Evolutionary conservation across 352 stramenopile species (phyloP).

Genomic region (Elongisporangium prolatum): DNA sequence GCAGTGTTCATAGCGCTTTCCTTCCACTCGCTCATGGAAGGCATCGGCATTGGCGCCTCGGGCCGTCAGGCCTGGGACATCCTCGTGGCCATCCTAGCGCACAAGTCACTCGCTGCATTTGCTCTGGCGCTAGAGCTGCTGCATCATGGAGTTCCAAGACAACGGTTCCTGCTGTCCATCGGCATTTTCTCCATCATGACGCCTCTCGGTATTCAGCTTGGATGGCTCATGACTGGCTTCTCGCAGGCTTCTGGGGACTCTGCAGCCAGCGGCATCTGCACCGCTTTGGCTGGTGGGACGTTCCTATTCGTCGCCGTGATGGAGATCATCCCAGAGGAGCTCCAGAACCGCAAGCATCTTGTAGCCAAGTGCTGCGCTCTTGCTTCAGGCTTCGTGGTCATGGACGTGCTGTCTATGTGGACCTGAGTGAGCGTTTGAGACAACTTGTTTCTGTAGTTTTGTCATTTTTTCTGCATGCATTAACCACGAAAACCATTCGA

Average conservation of each 20-base stretch:
- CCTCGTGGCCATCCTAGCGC: constrained; percentile 69
- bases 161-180: constrained; percentile 37
- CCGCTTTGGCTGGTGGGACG: constrained; percentile 70
- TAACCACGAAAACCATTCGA: background rate
- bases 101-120: constrained; percentile 80
- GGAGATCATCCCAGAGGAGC: constrained; percentile 80
- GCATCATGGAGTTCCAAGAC: constrained; percentile 43
- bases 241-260: constrained; percentile 36
- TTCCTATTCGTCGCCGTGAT: constrained; percentile 80
- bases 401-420: constrained; percentile 73
- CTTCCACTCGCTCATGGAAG: constrained; percentile 85
- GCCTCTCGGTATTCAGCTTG: constrained; percentile 59
- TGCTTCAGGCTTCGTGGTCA: constrained; percentile 46
- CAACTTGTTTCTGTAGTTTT: background rate
- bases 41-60: constrained; percentile 72
- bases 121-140: constrained; percentile 66
- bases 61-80: constrained; percentile 66
- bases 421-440: constrained; percentile 19
- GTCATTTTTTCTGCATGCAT: background rate
- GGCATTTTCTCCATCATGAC: constrained; percentile 73
- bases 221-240: constrained; percentile 26
- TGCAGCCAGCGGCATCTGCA: constrained; percentile 53
- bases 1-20: constrained; percentile 77
- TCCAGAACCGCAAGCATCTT: constrained; percentile 48
- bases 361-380: constrained; percentile 50